These are phyloP conservation scores for Apiospora marii DNA, from an alignment of 2,329 filamentous ascomycete species.

Conservation along the genomic window DNA sequence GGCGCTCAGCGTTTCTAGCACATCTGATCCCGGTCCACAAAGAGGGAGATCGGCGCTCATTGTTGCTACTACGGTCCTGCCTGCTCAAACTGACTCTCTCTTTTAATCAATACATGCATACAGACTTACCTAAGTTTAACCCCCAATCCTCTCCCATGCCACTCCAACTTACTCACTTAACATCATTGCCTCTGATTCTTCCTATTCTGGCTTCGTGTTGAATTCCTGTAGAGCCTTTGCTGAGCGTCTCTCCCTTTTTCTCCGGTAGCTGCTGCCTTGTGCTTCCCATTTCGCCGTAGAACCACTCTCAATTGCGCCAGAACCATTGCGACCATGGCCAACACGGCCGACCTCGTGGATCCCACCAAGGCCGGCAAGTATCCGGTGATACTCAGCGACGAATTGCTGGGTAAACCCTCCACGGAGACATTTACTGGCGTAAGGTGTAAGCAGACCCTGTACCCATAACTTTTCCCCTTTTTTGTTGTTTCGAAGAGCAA, in stretches of 20 bases:
- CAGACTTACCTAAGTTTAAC: constrained; percentile 2
- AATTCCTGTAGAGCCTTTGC: background rate
- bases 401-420: constrained; percentile 61
- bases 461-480: constrained; percentile 3
- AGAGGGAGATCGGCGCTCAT: constrained; percentile 13
- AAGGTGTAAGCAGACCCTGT: constrained; percentile 55
- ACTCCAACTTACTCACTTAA: background rate
- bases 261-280: background rate
- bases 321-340: constrained; percentile 24
- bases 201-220: background rate
- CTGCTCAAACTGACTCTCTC: background rate
- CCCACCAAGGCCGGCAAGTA: constrained; percentile 68
- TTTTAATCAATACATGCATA: background rate
- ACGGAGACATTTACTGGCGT: constrained; percentile 68
- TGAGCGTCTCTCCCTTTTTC: background rate
- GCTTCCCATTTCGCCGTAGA: background rate
- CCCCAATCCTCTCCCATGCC: background rate
- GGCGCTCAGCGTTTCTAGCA: constrained; percentile 16
- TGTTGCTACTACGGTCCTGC: background rate
- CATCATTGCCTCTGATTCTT: background rate
- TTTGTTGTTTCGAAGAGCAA: constrained; percentile 7
- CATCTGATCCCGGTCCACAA: constrained; percentile 17
- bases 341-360: constrained; percentile 53
- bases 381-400: constrained; percentile 69
- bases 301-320: constrained; percentile 3